These are phyloP conservation scores for Aspergillus sp. DNA, from an alignment of 2,329 filamentous ascomycete species.

Conservation along the genomic window DNA sequence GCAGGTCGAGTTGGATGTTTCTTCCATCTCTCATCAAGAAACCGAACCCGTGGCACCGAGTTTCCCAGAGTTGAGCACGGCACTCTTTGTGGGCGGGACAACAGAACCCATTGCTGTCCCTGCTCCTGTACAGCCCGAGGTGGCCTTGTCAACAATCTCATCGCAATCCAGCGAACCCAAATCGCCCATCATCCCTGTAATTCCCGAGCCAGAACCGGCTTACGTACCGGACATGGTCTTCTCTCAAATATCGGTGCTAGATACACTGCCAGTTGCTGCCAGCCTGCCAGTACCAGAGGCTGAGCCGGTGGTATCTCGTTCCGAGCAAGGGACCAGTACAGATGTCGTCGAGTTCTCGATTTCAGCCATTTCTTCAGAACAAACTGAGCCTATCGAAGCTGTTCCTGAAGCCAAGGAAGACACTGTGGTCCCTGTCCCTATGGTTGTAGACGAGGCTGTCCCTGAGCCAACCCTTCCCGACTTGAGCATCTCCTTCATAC, in stretches of 20 bases:
- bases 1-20: slow-evolving; percentile 28
- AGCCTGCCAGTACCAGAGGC: slow-evolving; percentile 19
- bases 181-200: slow-evolving; percentile 21
- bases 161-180: slow-evolving; percentile 25
- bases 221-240: slow-evolving; percentile 21
- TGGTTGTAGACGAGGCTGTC: slow-evolving; percentile 6
- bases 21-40: slow-evolving; percentile 33
- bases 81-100: slow-evolving; percentile 30
- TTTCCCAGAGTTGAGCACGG: slow-evolving; percentile 34
- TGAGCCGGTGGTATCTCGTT: slow-evolving; percentile 14
- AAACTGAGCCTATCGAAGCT: slow-evolving; percentile 26
- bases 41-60: slow-evolving; percentile 44
- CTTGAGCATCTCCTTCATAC: slow-evolving; percentile 29
- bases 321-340: slow-evolving; percentile 20
- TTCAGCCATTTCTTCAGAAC: slow-evolving; percentile 31
- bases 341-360: slow-evolving; percentile 22
- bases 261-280: slow-evolving; percentile 24
- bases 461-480: slow-evolving; percentile 19
- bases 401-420: slow-evolving; percentile 18
- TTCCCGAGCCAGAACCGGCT: slow-evolving; percentile 23
- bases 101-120: slow-evolving; percentile 29
- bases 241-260: slow-evolving; percentile 18
- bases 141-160: slow-evolving; percentile 35
- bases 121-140: slow-evolving; percentile 19
- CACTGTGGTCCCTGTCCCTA: background rate